Evolutionary conservation across 176 grass and related monocot genomes (phyloP).

Genomic region (Carex scoparia): DNA sequence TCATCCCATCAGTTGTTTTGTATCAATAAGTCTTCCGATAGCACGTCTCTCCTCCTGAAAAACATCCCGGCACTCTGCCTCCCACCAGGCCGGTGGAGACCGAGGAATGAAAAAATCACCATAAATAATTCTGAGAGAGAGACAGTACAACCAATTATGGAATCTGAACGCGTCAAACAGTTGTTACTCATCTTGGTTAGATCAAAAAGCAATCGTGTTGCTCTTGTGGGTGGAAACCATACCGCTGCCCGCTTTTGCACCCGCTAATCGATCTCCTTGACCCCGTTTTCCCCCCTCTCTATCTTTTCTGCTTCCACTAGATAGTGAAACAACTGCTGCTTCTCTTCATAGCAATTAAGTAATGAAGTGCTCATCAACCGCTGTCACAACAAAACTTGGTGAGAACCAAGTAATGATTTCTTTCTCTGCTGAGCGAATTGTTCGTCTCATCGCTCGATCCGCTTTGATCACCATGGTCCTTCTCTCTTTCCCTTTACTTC

Average conservation of each 20-base stretch:
- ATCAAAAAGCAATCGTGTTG: slow-evolving; percentile 31
- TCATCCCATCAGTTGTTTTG: background rate
- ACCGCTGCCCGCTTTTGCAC: slow-evolving; percentile 53
- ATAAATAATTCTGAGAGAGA: slow-evolving; percentile 12
- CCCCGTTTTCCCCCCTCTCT: background rate
- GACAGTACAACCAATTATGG: slow-evolving; percentile 27
- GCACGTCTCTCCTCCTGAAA: background rate
- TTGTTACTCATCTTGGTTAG: slow-evolving; percentile 36
- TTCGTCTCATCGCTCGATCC: slow-evolving; percentile 23
- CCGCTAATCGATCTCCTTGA: slow-evolving; percentile 20
- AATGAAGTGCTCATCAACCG: slow-evolving; percentile 11
- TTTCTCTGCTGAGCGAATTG: slow-evolving; percentile 13
- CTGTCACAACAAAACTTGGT: background rate
- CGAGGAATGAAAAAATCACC: slow-evolving; percentile 29
- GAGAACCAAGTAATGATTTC: slow-evolving; percentile 15
- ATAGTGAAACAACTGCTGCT: slow-evolving; percentile 14
- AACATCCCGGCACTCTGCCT: slow-evolving; percentile 20
- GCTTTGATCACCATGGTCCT: slow-evolving; percentile 30
- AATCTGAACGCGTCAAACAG: slow-evolving; percentile 23
- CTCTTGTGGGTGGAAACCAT: slow-evolving; percentile 53
- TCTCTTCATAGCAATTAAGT: background rate
- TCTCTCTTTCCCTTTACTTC: slow-evolving; percentile 31
- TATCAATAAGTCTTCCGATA: background rate
- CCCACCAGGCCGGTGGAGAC: slow-evolving; percentile 27
- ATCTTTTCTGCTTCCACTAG: slow-evolving; percentile 20